phyloP scores from a whole-genome alignment of 495 filamentous ascomycete species.

The Podospora pseudopauciseta region DNA sequence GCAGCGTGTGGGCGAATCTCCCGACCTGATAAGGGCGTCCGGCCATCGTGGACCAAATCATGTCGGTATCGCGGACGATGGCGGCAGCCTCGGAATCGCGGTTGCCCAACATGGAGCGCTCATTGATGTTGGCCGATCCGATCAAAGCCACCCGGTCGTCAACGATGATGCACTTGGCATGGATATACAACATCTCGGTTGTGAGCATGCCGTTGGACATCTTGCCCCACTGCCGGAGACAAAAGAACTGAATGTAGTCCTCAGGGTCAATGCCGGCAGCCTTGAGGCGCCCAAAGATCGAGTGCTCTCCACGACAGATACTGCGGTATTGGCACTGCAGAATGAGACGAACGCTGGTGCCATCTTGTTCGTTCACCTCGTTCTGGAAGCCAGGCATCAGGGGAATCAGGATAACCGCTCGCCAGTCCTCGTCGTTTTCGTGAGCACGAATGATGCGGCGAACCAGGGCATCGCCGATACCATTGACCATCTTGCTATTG shows the following conservation, averaged over 20 bases:
- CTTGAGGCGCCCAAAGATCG: slow-evolving; percentile 83
- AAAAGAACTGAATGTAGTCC: slow-evolving; percentile 95
- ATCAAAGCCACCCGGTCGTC: slow-evolving; percentile 94
- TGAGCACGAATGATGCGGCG: slow-evolving; percentile 84
- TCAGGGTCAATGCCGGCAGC: slow-evolving; percentile 87
- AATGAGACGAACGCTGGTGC: slow-evolving; percentile 89
- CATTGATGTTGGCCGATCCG: slow-evolving; percentile 98
- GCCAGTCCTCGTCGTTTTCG: slow-evolving; percentile 84
- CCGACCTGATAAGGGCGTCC: slow-evolving; percentile 85
- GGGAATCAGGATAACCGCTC: slow-evolving; percentile 89
- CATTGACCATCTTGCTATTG: slow-evolving; percentile 81
- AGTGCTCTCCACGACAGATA: slow-evolving; percentile 90
- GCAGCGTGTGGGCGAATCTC: slow-evolving; percentile 86
- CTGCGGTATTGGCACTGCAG: slow-evolving; percentile 98
- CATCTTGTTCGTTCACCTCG: slow-evolving; percentile 88
- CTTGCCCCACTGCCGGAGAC: slow-evolving; percentile 87
- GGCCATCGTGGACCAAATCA: slow-evolving; percentile 90
- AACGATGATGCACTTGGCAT: slow-evolving; percentile 95
- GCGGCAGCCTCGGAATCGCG: slow-evolving; percentile 91
- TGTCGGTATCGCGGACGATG: slow-evolving; percentile 88
- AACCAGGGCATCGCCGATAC: slow-evolving; percentile 92
- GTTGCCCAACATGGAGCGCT: slow-evolving; percentile 88
- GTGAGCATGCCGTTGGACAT: slow-evolving; percentile 80
- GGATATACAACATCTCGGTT: slow-evolving; percentile 97
- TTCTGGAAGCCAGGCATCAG: slow-evolving; percentile 99